phyloP scores from a whole-genome alignment of 2,329 filamentous ascomycete species.

The Stagonosporopsis rhizophila region DNA sequence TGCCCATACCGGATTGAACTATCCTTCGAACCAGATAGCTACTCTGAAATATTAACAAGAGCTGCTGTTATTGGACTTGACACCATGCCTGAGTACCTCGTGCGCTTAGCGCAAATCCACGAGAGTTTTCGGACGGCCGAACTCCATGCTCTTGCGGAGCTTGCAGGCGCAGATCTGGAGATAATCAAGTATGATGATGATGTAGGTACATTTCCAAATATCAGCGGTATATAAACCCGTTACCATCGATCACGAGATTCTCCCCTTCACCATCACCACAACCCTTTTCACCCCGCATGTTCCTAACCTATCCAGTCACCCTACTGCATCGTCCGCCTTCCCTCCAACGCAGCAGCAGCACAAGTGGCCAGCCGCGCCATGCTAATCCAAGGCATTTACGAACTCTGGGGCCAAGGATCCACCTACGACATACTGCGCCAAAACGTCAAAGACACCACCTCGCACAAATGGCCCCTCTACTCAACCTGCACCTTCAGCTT shows the following conservation, averaged over 20 bases:
- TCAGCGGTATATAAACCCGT: slow-evolving; percentile 4
- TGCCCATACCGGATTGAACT: slow-evolving; percentile 34
- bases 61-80: not conserved
- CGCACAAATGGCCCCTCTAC: slow-evolving; percentile 72
- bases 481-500: slow-evolving; percentile 78
- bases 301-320: slow-evolving; percentile 69
- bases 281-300: not conserved
- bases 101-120: slow-evolving; percentile 88
- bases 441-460: slow-evolving; percentile 65
- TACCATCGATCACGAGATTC: not conserved
- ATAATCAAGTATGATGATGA: slow-evolving; percentile 76
- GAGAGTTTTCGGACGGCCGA: slow-evolving; percentile 91
- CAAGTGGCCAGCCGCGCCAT: slow-evolving; percentile 78
- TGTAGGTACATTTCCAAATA: slow-evolving; percentile 61
- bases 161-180: slow-evolving; percentile 71
- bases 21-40: not conserved
- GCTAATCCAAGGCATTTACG: slow-evolving; percentile 81
- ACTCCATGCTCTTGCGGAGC: slow-evolving; percentile 76
- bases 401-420: slow-evolving; percentile 81
- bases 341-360: slow-evolving; percentile 68
- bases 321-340: slow-evolving; percentile 77
- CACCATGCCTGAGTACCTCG: slow-evolving; percentile 72
- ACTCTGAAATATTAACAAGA: not conserved
- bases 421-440: slow-evolving; percentile 73
- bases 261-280: not conserved